phyloP scores from a whole-genome alignment of 805 yeast species.

The Barnettozyma wickerhamii region DNA sequence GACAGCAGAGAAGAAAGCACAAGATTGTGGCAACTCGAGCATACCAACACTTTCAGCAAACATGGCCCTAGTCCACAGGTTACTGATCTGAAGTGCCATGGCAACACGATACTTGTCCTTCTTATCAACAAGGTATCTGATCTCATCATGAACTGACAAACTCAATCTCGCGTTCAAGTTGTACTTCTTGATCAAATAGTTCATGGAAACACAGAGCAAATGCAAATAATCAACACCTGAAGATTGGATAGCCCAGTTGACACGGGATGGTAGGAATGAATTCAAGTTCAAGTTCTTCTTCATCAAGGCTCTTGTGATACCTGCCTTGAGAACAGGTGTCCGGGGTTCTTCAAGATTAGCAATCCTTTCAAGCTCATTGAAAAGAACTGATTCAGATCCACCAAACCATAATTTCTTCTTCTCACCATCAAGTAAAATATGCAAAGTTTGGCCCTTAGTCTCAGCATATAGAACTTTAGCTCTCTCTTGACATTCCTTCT shows the following conservation, averaged over 20 bases:
- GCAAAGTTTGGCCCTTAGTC: constrained; percentile 68
- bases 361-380: constrained; percentile 81
- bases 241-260: constrained; percentile 97
- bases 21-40: constrained; percentile 83
- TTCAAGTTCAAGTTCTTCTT: constrained; percentile 59
- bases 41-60: constrained; percentile 92
- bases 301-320: constrained; percentile 81
- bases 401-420: constrained; percentile 61
- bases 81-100: constrained; percentile 79
- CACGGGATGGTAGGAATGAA: constrained; percentile 79
- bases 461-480: constrained; percentile 69
- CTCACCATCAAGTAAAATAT: constrained; percentile 23
- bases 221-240: constrained; percentile 97
- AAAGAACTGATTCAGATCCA: constrained; percentile 90
- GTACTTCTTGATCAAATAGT: constrained; percentile 64
- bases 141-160: constrained; percentile 93
- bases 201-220: constrained; percentile 79
- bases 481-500: constrained; percentile 56
- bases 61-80: constrained; percentile 94
- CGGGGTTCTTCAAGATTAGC: constrained; percentile 77
- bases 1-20: constrained; percentile 93
- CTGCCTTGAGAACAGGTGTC: constrained; percentile 92
- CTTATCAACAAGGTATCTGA: constrained; percentile 72
- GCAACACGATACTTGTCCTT: constrained; percentile 76
- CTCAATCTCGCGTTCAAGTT: constrained; percentile 69